A percentile compares a stretch with the other conserved stretches of the same genome.
phyloP scores from a whole-genome alignment of 371 early-diverging fungal genomes.

The Coemansia sp. region DNA sequence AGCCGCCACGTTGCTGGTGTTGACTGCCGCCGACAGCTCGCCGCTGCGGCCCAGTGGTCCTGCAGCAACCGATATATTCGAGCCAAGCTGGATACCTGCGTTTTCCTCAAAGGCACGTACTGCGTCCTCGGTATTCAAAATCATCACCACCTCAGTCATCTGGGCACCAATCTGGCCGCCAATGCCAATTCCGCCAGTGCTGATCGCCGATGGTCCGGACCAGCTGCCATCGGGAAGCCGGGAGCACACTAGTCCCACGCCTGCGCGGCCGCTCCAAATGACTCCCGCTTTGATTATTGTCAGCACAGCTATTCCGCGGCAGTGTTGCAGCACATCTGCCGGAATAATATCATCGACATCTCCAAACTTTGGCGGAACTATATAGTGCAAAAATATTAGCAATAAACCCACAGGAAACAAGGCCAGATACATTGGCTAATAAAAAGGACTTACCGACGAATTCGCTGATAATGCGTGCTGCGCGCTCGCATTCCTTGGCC shows the following conservation, averaged over 20 bases:
- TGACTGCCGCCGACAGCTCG: constrained; percentile 77
- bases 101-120: constrained; percentile 89
- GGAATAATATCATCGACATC: constrained; percentile 64
- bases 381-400: neutral
- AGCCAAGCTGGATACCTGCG: constrained; percentile 93
- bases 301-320: constrained; percentile 91
- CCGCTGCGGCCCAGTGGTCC: constrained; percentile 92
- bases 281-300: constrained; percentile 92
- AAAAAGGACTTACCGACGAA: constrained; percentile 28
- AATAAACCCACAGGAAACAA: neutral
- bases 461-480: constrained; percentile 46
- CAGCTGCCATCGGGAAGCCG: constrained; percentile 55
- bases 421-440: neutral
- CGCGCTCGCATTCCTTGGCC: constrained; percentile 47
- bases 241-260: constrained; percentile 78
- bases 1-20: constrained; percentile 74
- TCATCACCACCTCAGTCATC: constrained; percentile 90
- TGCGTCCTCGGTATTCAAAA: constrained; percentile 83
- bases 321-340: constrained; percentile 64
- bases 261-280: constrained; percentile 84
- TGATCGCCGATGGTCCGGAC: constrained; percentile 81
- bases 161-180: constrained; percentile 96
- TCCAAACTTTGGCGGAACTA: constrained; percentile 44
- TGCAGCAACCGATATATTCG: constrained; percentile 81
- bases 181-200: constrained; percentile 79